Evolutionary conservation across 2,329 filamentous ascomycete genomes (phyloP), one percentile per base, ranked within the genome.

Genomic region (Zopfia rhizophila): DNA sequence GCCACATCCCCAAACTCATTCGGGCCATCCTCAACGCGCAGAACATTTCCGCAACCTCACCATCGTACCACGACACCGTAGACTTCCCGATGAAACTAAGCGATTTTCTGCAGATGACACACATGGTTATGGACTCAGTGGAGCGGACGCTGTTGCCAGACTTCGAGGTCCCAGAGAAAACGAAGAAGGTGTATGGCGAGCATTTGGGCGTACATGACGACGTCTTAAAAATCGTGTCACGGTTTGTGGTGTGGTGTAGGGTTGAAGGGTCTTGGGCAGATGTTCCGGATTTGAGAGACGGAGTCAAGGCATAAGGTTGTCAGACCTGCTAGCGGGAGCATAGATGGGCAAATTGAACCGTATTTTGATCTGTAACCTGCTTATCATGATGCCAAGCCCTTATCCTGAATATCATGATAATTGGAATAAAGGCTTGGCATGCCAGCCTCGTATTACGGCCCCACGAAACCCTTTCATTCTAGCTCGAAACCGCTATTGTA

Each of bases 1-100:
- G 91, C 0, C 91, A 96, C 70, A 78, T 83, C 8, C 78, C 86
- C 44, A 96, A 96, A 70, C 73, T 93, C 6, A 78, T 85, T 8
- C 78, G 90, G 27, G 85, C 89, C 1, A 67, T 92, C 14, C 7
- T 49, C 14, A 45, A 46, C 21, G 50, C 45, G 7, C 24, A 46
- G 18, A 36, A 14, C 6, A n/a, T 53, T 11, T 57, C 88, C 82
- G 2, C 76, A 85, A n/a, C n/a, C n/a, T n/a, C n/a, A n/a, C n/a
- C n/a, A n/a, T n/a, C n/a, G n/a, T n/a, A 8, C n/a, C 24, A 8
- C n/a, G 24, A 27, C n/a, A n/a, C 24, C 24, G 8, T n/a, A 24
- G 42, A 18, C 18, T 72, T 82, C 17, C 72, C 70, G 42, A 69
- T 89, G 28, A 76, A 75, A 46, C 75, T 75, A 0, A 75, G 78